These are phyloP conservation scores for Atractiella rhizophila DNA, from an alignment of 768 basidiomycete genomes.

Conservation along the genomic window DNA sequence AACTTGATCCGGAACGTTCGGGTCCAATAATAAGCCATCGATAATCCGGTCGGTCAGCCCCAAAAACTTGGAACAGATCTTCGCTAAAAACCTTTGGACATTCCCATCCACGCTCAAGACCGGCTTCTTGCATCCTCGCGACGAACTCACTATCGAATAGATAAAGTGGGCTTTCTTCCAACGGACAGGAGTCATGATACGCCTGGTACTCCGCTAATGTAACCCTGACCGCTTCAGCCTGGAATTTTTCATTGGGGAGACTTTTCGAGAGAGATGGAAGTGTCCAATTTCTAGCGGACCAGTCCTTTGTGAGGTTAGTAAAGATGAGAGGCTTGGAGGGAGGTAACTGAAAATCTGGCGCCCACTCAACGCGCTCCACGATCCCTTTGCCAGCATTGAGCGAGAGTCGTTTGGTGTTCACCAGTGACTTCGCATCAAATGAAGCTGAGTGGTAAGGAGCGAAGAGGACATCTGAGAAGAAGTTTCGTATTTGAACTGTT, in stretches of 20 bases:
- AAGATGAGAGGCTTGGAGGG: constrained; percentile 12
- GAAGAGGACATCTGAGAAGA: constrained; percentile 17
- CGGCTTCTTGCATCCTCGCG: constrained; percentile 4
- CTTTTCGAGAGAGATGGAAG: constrained; percentile 10
- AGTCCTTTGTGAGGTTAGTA: constrained; percentile 7
- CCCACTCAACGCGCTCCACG: no score
- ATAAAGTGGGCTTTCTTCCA: constrained; percentile 18
- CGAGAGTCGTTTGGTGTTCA: no score
- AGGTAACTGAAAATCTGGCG: no score
- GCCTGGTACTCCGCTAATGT: constrained; percentile 10
- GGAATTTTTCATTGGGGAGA: constrained; percentile 11
- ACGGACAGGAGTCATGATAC: constrained; percentile 12
- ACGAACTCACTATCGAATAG: constrained; percentile 18
- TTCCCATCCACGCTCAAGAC: constrained; percentile 2
- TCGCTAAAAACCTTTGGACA: constrained; percentile 12
- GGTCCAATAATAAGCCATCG: constrained; percentile 19
- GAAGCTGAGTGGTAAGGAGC: constrained; percentile 10
- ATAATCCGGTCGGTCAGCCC: constrained; percentile 15
- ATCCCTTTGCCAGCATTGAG: no score
- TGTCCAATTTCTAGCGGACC: constrained; percentile 14
- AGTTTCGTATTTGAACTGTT: constrained; percentile 1
- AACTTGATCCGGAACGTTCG: constrained; percentile 16
- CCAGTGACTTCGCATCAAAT: constrained; percentile 4
- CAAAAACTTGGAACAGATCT: constrained; percentile 17
- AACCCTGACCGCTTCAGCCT: constrained; percentile 15